phyloP scores from a whole-genome alignment of 345 rosid species.

The Populus euphratica region DNA sequence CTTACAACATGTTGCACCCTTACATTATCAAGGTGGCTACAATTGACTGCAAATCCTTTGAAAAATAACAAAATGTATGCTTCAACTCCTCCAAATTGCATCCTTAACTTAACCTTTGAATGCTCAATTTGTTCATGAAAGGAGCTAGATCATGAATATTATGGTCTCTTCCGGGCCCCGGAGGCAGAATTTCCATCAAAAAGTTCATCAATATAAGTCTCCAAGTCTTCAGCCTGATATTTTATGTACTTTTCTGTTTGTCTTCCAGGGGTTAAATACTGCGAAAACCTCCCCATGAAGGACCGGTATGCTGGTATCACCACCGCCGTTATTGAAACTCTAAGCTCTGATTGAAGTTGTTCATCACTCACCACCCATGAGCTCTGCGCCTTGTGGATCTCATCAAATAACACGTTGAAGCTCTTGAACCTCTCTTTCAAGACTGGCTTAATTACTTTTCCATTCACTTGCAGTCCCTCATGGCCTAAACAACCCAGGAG shows the following conservation, averaged over 20 bases:
- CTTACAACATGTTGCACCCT: background rate
- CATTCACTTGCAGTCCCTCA: conserved; percentile 64
- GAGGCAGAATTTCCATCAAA: conserved; percentile 62
- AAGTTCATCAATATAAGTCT: conserved; percentile 67
- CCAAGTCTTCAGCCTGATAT: conserved; percentile 84
- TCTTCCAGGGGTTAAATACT: conserved; percentile 69
- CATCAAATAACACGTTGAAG: conserved; percentile 80
- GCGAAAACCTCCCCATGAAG: conserved; percentile 68
- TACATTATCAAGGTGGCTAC: background rate
- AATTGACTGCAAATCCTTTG: background rate
- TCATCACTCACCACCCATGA: conserved; percentile 83
- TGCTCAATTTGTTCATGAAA: background rate
- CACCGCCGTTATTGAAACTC: conserved; percentile 78
- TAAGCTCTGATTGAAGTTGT: conserved; percentile 87
- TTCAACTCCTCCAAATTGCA: background rate
- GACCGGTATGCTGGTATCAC: conserved; percentile 81
- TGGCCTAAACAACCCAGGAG: conserved; percentile 60
- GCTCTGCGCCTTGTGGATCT: conserved; percentile 83
- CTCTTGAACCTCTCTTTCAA: conserved; percentile 86
- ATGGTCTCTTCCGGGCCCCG: conserved; percentile 45
- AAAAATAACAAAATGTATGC: too few species aligned
- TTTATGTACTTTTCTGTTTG: conserved; percentile 86
- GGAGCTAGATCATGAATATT: background rate
- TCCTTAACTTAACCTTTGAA: background rate
- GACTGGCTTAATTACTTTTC: conserved; percentile 71